phyloP scores from a whole-genome alignment of 176 grass and related monocot genomes.

The Avena insularis region DNA sequence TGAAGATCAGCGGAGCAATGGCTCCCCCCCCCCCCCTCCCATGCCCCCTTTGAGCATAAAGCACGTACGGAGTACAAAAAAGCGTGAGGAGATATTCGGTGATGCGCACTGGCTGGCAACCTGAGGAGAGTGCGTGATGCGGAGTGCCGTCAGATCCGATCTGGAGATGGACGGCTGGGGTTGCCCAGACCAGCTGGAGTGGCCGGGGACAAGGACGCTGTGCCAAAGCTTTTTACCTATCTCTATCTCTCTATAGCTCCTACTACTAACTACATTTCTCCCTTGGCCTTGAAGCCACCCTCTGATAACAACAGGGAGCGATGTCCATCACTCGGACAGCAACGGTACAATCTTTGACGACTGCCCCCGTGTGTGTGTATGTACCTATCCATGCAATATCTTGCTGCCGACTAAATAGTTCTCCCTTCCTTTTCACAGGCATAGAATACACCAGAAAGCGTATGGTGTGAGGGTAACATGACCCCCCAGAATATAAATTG shows the following conservation, averaged over 20 bases:
- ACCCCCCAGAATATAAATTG: neutral
- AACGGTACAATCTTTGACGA: conserved; percentile 38
- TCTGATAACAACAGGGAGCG: conserved; percentile 41
- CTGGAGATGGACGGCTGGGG: conserved; percentile 42
- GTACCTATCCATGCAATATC: conserved; percentile 61
- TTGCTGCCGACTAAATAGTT: conserved; percentile 35
- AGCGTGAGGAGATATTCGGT: conserved; percentile 31
- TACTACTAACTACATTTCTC: conserved; percentile 38
- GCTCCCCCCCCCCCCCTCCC: too few species aligned
- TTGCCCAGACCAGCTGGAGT: conserved; percentile 42
- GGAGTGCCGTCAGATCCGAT: conserved; percentile 49
- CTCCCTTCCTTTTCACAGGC: conserved; percentile 25
- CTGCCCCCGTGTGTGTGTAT: conserved; percentile 28
- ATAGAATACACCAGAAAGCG: neutral
- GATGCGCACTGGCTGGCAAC: conserved; percentile 40
- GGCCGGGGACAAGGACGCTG: conserved; percentile 39
- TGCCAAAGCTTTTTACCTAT: conserved; percentile 46
- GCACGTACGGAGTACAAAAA: conserved; percentile 21
- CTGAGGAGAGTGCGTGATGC: conserved; percentile 35
- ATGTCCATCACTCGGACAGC: conserved; percentile 39
- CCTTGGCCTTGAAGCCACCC: conserved; percentile 42
- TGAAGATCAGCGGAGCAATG: conserved; percentile 29
- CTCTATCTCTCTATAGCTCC: conserved; percentile 1
- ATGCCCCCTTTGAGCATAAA: conserved; percentile 29
- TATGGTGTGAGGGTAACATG: neutral